These are phyloP conservation scores for Daedaleopsis sinensis DNA, from an alignment of 768 basidiomycete species.

Conservation along the genomic window DNA sequence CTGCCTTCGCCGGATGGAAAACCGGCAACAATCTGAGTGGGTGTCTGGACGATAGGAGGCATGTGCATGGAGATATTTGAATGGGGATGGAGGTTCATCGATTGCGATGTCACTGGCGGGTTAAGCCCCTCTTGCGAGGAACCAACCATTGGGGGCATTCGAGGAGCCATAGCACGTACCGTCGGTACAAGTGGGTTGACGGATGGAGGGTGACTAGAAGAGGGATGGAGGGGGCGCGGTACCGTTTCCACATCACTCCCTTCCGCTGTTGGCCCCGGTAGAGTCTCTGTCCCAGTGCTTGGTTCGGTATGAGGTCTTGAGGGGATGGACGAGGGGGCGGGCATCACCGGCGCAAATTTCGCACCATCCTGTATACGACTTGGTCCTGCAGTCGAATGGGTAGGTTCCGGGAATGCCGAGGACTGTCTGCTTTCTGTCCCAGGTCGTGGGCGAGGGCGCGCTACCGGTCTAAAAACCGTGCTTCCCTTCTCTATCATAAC, in stretches of 20 bases:
- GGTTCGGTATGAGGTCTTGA: not conserved
- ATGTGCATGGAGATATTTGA: not conserved
- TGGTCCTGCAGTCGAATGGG: not conserved
- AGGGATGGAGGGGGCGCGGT: not conserved
- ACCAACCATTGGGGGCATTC: constrained; percentile 11
- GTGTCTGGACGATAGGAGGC: not conserved
- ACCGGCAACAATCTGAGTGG: not conserved
- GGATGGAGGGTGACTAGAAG: not conserved
- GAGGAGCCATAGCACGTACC: not conserved
- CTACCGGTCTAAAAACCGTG: constrained; percentile 69
- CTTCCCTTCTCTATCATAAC: constrained; percentile 64
- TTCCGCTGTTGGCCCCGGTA: not conserved
- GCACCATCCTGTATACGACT: constrained; percentile 8
- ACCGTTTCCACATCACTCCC: not conserved
- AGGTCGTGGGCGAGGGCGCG: constrained; percentile 52
- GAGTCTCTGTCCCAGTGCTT: not conserved
- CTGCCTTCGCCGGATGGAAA: not conserved
- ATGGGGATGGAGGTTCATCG: not conserved
- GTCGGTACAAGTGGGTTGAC: not conserved
- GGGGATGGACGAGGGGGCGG: constrained; percentile 16
- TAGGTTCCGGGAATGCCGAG: constrained; percentile 27
- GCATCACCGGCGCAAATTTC: constrained; percentile 12
- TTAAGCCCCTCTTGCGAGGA: constrained; percentile 2
- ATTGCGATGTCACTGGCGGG: not conserved
- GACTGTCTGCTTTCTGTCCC: constrained; percentile 26